Percentiles rank a stretch among this genome's conserved stretches.
phyloP scores from a whole-genome alignment of 164 flowering plant genomes.

The Berberis vulgaris region DNA sequence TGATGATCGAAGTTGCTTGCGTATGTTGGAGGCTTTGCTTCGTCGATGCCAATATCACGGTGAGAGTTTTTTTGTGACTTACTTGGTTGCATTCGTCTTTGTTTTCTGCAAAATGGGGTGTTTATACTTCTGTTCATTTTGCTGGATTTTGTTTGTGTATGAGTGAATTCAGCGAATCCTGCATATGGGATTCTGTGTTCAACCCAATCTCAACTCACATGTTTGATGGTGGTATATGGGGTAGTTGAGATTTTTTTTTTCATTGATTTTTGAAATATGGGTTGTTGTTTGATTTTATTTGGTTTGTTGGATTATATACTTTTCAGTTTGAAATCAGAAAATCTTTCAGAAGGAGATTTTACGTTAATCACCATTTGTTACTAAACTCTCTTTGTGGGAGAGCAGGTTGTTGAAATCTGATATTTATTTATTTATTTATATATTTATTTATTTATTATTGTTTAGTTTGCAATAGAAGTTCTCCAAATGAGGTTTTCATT shows the following conservation, averaged over 20 bases:
- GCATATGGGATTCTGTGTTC: too few species aligned
- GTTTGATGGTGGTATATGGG: neutral
- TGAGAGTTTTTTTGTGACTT: conserved; percentile 1
- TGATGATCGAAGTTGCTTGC: conserved; percentile 51
- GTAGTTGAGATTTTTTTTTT: neutral
- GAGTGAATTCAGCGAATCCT: neutral
- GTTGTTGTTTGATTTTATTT: too few species aligned
- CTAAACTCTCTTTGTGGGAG: neutral
- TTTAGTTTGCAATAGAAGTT: too few species aligned
- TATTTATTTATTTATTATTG: neutral
- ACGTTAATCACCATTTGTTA: neutral
- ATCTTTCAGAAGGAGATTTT: neutral
- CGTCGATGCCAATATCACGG: conserved; percentile 51
- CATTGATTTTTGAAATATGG: too few species aligned
- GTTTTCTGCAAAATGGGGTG: neutral
- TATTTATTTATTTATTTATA: too few species aligned
- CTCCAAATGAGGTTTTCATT: too few species aligned
- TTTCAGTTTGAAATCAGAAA: neutral
- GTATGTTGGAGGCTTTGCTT: conserved; percentile 34
- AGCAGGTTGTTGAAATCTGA: neutral
- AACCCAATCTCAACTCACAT: too few species aligned
- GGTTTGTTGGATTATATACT: neutral
- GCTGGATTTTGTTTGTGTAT: neutral
- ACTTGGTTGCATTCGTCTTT: neutral
- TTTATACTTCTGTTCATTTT: neutral